Evolutionary conservation across 306 rosid genomes (phyloP), one percentile per base, ranked within the genome.

Genomic region (Inga leiocalycina): DNA sequence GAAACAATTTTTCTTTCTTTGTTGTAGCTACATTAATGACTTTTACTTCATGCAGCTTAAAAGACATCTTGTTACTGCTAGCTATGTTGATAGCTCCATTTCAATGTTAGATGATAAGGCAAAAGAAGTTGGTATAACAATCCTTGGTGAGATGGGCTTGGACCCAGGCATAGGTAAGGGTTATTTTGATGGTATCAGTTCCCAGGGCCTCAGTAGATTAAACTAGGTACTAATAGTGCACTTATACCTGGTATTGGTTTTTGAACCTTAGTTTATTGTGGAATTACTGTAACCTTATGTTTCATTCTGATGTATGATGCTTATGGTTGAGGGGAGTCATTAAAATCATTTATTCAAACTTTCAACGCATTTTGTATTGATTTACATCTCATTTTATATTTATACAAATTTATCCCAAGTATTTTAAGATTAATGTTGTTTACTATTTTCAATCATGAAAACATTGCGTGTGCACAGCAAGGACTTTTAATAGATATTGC

Each of bases 111-210:
- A 91, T 86, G 95, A 89, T 84, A 88, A 80, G 81, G 99, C 98
- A 71, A 92, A 87, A 89, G 91, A 70, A 52, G 97, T 93, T 61
- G 97, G 97, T 59, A 87, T 96, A 75, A 94, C 98, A 34, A 92
- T 96, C 86, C 97, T 96, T 56, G 97, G 99, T 13, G 99, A 96
- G 87, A 88, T 96, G 97, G 99, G 99, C 66, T 92, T 96, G 89
- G 98, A 96, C 88, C 99, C 98, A 74, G 99, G 99, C 76, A 90
- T 96, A 86, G 99, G 99, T 94, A 90, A 85, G 86, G 76, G 51
- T 75, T 75, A 64, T 62, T 72, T 37, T 85, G 75, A 72, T 70
- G 74, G 54, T 15, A 76, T 76, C 19, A 4, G 20, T 78, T 81
- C 34, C 52, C 52, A 41, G 57, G 10, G 57, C 75, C 65, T 59